Percentiles rank a stretch among this genome's conserved stretches.
Evolutionary conservation across 2,329 filamentous ascomycete genomes (phyloP).

Genomic region (Cryphonectria carpinicola): DNA sequence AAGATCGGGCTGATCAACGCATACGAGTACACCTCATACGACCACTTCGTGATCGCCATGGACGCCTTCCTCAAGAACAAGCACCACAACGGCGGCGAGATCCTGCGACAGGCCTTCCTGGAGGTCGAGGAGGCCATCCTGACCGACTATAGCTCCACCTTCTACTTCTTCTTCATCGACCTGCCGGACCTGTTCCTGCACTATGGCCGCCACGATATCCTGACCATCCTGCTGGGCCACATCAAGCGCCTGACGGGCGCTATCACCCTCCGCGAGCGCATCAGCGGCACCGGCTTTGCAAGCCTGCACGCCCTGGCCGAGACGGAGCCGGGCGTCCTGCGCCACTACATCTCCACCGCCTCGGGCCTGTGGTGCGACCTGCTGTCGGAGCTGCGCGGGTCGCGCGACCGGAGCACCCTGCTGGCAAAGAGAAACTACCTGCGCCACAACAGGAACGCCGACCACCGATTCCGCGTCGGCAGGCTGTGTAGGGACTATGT

Average conservation of each 20-base stretch:
- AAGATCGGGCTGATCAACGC: slow-evolving; percentile 25
- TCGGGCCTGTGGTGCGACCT: slow-evolving; percentile 30
- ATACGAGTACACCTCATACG: slow-evolving; percentile 30
- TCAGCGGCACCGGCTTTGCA: slow-evolving; percentile 28
- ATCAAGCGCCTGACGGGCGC: slow-evolving; percentile 29
- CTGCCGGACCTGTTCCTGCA: slow-evolving; percentile 29
- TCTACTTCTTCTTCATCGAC: slow-evolving; percentile 31
- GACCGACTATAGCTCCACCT: slow-evolving; percentile 29
- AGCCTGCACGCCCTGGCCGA: slow-evolving; percentile 28
- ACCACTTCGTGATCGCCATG: slow-evolving; percentile 30
- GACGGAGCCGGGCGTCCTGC: slow-evolving; percentile 24
- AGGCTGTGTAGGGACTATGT: slow-evolving; percentile 27
- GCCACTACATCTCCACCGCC: slow-evolving; percentile 28
- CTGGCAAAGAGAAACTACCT: slow-evolving; percentile 30
- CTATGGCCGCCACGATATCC: slow-evolving; percentile 29
- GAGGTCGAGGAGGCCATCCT: slow-evolving; percentile 30
- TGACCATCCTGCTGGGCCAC: slow-evolving; percentile 29
- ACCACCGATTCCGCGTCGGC: slow-evolving; percentile 8
- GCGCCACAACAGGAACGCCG: slow-evolving; percentile 22
- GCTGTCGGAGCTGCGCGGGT: slow-evolving; percentile 27
- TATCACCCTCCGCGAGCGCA: slow-evolving; percentile 26
- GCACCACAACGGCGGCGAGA: slow-evolving; percentile 28
- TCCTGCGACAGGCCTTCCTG: slow-evolving; percentile 30
- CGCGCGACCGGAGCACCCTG: slow-evolving; percentile 29
- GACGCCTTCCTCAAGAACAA: slow-evolving; percentile 29